Percentiles rank a stretch among this genome's conserved stretches.
Conservation (phyloP, 2,329 filamentous ascomycete genomes). For the Dactylellina leptospora region DNA sequence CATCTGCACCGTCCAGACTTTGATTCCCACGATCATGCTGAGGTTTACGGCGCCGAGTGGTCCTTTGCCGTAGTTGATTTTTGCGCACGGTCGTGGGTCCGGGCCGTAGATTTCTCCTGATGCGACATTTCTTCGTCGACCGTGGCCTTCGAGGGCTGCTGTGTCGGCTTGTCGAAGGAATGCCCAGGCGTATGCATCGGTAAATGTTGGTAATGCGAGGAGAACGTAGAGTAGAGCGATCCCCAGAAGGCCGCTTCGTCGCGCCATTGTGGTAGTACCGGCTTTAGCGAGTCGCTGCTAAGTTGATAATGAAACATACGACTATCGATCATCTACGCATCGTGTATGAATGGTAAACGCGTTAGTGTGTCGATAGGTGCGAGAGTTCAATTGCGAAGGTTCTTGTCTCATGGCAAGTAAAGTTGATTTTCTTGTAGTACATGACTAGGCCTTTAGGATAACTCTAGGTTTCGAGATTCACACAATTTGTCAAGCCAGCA, state of each 20-base stretch:
- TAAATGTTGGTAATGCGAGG: not conserved
- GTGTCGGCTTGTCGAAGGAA: not conserved
- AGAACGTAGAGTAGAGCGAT: not conserved
- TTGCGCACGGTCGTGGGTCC: constrained; percentile 10
- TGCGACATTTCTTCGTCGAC: not conserved
- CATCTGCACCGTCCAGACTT: constrained; percentile 10
- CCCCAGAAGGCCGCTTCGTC: not conserved
- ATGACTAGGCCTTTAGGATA: too few relatives aligned
- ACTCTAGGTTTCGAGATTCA: too few relatives aligned
- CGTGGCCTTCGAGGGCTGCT: not conserved
- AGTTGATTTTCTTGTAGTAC: too few relatives aligned
- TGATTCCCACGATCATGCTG: constrained; percentile 1
- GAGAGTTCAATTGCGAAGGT: too few relatives aligned
- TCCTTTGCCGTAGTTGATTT: not conserved
- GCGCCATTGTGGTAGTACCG: not conserved
- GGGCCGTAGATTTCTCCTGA: not conserved
- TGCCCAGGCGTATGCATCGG: constrained; percentile 5
- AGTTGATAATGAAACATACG: too few relatives aligned
- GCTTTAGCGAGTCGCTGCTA: too few relatives aligned
- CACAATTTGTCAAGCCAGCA: too few relatives aligned
- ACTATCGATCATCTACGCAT: too few relatives aligned
- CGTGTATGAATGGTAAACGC: too few relatives aligned
- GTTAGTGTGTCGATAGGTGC: too few relatives aligned
- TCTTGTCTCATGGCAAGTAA: too few relatives aligned
- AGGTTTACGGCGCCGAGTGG: not conserved